Base-by-base conservation (phyloP, 495 filamentous ascomycete species). In the Evernia prunastri region DNA sequence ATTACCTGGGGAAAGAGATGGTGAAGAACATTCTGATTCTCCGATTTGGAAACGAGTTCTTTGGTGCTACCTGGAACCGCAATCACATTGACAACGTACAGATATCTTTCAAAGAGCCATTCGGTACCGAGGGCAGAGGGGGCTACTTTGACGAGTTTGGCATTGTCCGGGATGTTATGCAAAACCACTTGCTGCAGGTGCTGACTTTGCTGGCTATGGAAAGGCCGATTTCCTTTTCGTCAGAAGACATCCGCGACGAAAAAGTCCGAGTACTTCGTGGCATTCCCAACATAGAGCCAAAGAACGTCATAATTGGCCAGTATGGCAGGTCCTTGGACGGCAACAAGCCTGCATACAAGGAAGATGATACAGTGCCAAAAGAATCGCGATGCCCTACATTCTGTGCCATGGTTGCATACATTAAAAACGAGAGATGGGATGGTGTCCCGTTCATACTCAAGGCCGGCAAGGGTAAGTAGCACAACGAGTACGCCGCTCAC, bases 1-100 rank as follows among this genome's bases (percentile, higher is more conserved):
- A 99, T 79, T 99, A 99, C 75, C 84, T 99, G 47, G 95, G 95
- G 69, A 99, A 99, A 85, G 95, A 99, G 81, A 99, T 99, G 95
- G 95, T 99, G 62, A 99, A 99, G 85, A 99, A 99, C 76, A 95
- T 99, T 71, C 85, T 99, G 60, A 96, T 99, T 69, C 86, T 99
- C 66, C 85, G 95, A 68, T 99, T 99, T 75, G 95, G 94, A 67
- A 99, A 99, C 78, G 92, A 96, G 71, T 97, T 99, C 83, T 95
- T 99, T 70, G 92, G 92, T 62, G 95, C 95, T 56, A 97, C 94
- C 61, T 99, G 95, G 95, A 97, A 97, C 80, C 86, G 94, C 63
- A 92, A 96, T 75, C 94, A 99, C 81, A 99, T 99, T 80, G 94
- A 97, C 78, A 99, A 97, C 68, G 91, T 99, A 57, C 73, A 89